Evolutionary conservation across 768 basidiomycete species (phyloP).

Genomic region (Gloeostereum incarnatum): DNA sequence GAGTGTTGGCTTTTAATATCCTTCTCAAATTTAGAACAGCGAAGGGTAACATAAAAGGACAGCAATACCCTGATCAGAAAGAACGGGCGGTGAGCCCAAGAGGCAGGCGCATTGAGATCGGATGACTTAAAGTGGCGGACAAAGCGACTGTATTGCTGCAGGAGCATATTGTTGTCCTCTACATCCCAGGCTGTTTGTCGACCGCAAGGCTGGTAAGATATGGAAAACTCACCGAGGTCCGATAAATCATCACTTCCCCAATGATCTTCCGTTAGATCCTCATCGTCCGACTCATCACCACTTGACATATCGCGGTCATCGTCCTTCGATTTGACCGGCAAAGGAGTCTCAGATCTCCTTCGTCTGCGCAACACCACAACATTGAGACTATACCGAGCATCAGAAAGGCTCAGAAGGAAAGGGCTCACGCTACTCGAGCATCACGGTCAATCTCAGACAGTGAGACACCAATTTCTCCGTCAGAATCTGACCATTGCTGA

Average conservation of each 20-base stretch:
- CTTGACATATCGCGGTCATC: slow-evolving; percentile 47
- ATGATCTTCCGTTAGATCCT: slow-evolving; percentile 50
- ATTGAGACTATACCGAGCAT: not conserved
- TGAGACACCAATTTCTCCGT: slow-evolving; percentile 51
- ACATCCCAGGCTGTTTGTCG: slow-evolving; percentile 5
- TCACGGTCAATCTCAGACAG: slow-evolving; percentile 68
- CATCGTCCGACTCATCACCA: slow-evolving; percentile 75
- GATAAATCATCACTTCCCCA: slow-evolving; percentile 41
- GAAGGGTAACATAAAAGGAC: no score
- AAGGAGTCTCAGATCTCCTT: slow-evolving; percentile 20
- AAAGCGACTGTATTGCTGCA: slow-evolving; percentile 38
- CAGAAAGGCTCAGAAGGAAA: not conserved
- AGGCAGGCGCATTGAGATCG: slow-evolving; percentile 21
- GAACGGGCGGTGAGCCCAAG: slow-evolving; percentile 42
- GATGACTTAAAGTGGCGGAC: slow-evolving; percentile 37
- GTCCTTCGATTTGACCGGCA: slow-evolving; percentile 16
- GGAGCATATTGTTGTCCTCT: slow-evolving; percentile 9
- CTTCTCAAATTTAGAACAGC: no score
- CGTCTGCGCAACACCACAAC: not conserved
- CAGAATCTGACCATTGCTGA: slow-evolving; percentile 52
- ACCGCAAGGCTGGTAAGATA: slow-evolving; percentile 9
- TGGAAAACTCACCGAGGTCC: slow-evolving; percentile 28
- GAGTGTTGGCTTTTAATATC: no score
- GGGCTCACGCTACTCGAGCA: slow-evolving; percentile 57
- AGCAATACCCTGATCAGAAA: slow-evolving; percentile 33